A percentile compares a stretch with the other conserved stretches of the same genome.
These are phyloP conservation scores for Phytophthora capsici DNA, from an alignment of 352 stramenopile species.

Conservation along the genomic window DNA sequence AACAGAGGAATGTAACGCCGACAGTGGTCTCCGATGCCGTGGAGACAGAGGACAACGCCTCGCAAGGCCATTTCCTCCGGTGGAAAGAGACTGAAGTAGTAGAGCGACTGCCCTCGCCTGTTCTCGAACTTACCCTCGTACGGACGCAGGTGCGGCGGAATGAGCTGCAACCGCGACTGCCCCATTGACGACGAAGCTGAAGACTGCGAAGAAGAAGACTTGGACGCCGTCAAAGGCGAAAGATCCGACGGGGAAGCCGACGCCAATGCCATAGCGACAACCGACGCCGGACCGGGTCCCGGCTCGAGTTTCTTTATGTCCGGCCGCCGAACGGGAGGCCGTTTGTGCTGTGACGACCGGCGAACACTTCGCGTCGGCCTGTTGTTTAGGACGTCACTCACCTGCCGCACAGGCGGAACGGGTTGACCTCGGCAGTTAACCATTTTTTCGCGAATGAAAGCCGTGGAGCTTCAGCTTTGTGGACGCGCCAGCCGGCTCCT, in stretches of 20 bases:
- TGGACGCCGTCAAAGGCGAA: conserved; percentile 18
- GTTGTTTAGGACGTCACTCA: conserved; percentile 10
- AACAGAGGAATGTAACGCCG: conserved; percentile 54
- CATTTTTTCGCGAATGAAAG: conserved; percentile 33
- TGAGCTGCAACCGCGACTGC: conserved; percentile 4
- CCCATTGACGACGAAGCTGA: conserved; percentile 25
- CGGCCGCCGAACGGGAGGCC: conserved; percentile 1
- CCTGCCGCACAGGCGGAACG: background rate
- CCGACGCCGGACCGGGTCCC: conserved; percentile 14
- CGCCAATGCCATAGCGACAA: conserved; percentile 32
- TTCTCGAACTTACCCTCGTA: conserved; percentile 54
- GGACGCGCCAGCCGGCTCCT: conserved; percentile 4
- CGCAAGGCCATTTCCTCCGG: conserved; percentile 35
- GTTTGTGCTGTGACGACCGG: conserved; percentile 10
- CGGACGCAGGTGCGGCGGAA: conserved; percentile 31
- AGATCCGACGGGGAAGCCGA: conserved; percentile 22
- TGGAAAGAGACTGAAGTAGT: conserved; percentile 57
- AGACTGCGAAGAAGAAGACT: conserved; percentile 17
- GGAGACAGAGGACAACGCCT: conserved; percentile 58
- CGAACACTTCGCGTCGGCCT: conserved; percentile 6
- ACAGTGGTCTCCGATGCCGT: conserved; percentile 62
- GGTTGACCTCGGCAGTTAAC: conserved; percentile 40
- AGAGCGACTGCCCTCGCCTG: conserved; percentile 45
- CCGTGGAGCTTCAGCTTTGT: conserved; percentile 1
- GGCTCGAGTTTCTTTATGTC: conserved; percentile 20